Evolutionary conservation across 2,329 filamentous ascomycete species (phyloP), one percentile per base, ranked within the genome.

Genomic region (Arthrobotrys iridis): DNA sequence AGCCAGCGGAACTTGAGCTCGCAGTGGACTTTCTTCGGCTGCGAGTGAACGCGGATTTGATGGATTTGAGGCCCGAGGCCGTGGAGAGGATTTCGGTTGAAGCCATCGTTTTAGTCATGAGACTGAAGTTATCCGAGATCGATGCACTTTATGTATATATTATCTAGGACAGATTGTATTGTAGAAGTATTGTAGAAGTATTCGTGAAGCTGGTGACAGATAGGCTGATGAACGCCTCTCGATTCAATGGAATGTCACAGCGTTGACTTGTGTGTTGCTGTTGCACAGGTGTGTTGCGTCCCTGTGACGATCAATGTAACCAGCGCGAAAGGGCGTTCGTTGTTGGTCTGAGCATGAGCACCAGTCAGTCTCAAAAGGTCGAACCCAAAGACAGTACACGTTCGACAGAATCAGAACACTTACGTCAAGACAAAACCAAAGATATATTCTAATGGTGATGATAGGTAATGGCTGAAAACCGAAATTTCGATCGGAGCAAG

Each of bases 31-130:
- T 48, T 24, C 68, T 62, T 52, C 68, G 67, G 37, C 48, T 72
- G 22, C 68, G 70, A 8, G 10, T 55, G 18, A 74, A 74, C 5
- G 70, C 70, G 20, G 40, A 62, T 57, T 63, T 74, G 46, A 74
- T 74, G 13, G 70, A 66, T 58, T 58, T 66, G 30, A 74, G 48
- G n/a, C 70, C 62, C 8, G 62, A 28, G 28, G 70, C 52, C n/a
- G 70, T 48, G 10, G 60, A 59, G 22, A 55, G 43, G 33, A 73
- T 28, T 28, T 59, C 68, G 0, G 35, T 52, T 26, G 60, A 62
- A 18, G 52, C 28, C 70, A 74, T 73, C 40, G 37, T 40, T 8
- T 6, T 22, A 33, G 20, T 62, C 15, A 5, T 33, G 28, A 5
- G 28, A 5, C 28, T 10, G 28, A 33, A 33, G 28, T 33, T 10